Percentiles rank a stretch among this genome's conserved stretches.
Evolutionary conservation across 176 grass and related monocot genomes (phyloP).

Genomic region (Musa troglodytarum): DNA sequence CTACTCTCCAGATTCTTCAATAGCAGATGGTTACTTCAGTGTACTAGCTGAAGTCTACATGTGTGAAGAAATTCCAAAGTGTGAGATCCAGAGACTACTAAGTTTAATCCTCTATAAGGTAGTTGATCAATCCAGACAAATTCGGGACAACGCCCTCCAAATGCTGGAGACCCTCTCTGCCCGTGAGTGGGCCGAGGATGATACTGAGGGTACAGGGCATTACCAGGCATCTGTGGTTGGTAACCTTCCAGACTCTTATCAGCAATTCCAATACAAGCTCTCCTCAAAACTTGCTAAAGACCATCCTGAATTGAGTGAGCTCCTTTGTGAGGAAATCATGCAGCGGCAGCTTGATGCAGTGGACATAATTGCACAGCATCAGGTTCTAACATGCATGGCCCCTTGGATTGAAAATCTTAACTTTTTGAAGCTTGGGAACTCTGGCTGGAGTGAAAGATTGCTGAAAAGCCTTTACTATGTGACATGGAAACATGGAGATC

Average conservation of each 20-base stretch:
- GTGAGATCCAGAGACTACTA: conserved; percentile 80
- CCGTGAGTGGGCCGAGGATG: conserved; percentile 92
- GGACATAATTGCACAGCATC: conserved; percentile 96
- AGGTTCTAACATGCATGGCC: conserved; percentile 95
- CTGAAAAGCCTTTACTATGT: conserved; percentile 93
- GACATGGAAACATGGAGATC: conserved; percentile 86
- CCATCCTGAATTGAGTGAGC: conserved; percentile 80
- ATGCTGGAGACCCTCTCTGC: conserved; percentile 97
- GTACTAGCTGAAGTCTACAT: conserved; percentile 93
- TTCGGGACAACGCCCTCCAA: conserved; percentile 89
- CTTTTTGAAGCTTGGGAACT: conserved; percentile 72
- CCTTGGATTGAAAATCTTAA: conserved; percentile 99
- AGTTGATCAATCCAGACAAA: conserved; percentile 89
- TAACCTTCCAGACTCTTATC: conserved; percentile 95
- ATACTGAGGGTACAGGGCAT: conserved; percentile 67
- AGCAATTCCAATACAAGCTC: conserved; percentile 90
- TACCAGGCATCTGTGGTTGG: conserved; percentile 95
- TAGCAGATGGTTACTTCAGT: conserved; percentile 94
- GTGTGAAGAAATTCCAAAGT: conserved; percentile 86
- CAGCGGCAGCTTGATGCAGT: conserved; percentile 91
- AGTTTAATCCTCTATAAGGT: conserved; percentile 98
- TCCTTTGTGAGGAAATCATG: conserved; percentile 83
- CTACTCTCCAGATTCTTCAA: conserved; percentile 63
- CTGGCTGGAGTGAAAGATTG: conserved; percentile 86
- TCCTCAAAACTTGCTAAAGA: conserved; percentile 91